Conservation (phyloP, 2,329 filamentous ascomycete species). For the Lasiodiplodia theobromae region DNA sequence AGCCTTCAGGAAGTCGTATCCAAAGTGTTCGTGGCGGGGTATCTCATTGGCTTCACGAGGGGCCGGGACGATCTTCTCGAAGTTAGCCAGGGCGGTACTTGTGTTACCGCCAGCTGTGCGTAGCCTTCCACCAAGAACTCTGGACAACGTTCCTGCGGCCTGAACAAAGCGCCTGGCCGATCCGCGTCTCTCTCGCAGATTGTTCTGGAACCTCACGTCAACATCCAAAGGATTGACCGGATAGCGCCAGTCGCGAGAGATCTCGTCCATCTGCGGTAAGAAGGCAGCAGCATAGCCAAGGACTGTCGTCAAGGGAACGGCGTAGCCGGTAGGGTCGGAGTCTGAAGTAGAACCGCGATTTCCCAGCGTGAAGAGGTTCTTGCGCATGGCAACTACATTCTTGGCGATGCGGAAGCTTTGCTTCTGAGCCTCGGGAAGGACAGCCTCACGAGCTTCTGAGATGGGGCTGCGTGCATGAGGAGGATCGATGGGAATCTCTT, state of each 20-base stretch:
- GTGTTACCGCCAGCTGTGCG: constrained; percentile 52
- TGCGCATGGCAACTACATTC: constrained; percentile 61
- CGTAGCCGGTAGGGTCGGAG: constrained; percentile 46
- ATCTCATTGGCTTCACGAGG: constrained; percentile 43
- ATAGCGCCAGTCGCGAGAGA: constrained; percentile 64
- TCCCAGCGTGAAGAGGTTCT: constrained; percentile 61
- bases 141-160: constrained; percentile 64
- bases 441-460: constrained; percentile 51
- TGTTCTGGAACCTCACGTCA: constrained; percentile 62
- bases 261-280: constrained; percentile 64
- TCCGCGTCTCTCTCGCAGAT: constrained; percentile 63
- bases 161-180: constrained; percentile 67
- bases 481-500: constrained; percentile 61
- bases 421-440: constrained; percentile 61
- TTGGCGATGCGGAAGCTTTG: constrained; percentile 64
- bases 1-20: constrained; percentile 70
- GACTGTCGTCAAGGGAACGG: constrained; percentile 50
- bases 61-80: constrained; percentile 58
- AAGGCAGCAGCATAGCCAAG: constrained; percentile 50
- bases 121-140: constrained; percentile 62
- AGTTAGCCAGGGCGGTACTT: constrained; percentile 42
- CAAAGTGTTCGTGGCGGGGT: constrained; percentile 58
- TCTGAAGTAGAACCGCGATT: constrained; percentile 34
- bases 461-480: constrained; percentile 37
- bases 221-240: constrained; percentile 63